Evolutionary conservation across 2,329 filamentous ascomycete genomes (phyloP).

Genomic region (Cadophora luteo-olivacea): DNA sequence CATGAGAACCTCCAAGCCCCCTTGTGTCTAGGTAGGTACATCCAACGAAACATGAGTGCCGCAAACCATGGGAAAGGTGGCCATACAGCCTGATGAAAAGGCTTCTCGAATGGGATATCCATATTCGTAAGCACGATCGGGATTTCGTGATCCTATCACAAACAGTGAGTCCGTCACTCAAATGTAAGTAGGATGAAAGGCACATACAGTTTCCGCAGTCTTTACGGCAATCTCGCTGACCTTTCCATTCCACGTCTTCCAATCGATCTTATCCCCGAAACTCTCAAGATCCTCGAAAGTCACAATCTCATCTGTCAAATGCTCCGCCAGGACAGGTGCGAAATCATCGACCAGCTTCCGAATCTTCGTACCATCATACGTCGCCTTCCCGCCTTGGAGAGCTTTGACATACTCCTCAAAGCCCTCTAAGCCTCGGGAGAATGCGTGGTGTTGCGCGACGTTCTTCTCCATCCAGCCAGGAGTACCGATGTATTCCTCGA

Average conservation of each 20-base stretch:
- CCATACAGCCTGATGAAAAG: conserved; percentile 38
- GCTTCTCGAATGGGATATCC: conserved; percentile 39
- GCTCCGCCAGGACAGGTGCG: conserved; percentile 44
- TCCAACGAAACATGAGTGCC: conserved; percentile 44
- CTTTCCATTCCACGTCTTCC: conserved; percentile 44
- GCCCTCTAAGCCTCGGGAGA: conserved; percentile 46
- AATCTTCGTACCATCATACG: conserved; percentile 45
- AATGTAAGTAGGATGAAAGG: not conserved
- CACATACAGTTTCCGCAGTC: conserved; percentile 28
- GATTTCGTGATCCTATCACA: conserved; percentile 34
- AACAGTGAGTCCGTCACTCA: not conserved
- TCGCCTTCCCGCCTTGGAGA: conserved; percentile 40
- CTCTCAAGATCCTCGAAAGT: conserved; percentile 46
- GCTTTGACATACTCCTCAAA: conserved; percentile 45
- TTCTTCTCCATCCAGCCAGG: conserved; percentile 50
- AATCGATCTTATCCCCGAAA: conserved; percentile 47
- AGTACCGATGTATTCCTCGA: conserved; percentile 47
- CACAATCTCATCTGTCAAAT: conserved; percentile 50
- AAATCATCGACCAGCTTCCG: conserved; percentile 47
- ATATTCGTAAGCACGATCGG: conserved; percentile 32
- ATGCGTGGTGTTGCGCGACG: conserved; percentile 50
- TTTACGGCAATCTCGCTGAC: conserved; percentile 28
- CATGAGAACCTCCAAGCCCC: conserved; percentile 48
- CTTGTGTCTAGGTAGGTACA: conserved; percentile 46
- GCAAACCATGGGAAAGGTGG: conserved; percentile 42